Conservation (phyloP, 306 rosid genomes). For the Rosa multiflora region DNA sequence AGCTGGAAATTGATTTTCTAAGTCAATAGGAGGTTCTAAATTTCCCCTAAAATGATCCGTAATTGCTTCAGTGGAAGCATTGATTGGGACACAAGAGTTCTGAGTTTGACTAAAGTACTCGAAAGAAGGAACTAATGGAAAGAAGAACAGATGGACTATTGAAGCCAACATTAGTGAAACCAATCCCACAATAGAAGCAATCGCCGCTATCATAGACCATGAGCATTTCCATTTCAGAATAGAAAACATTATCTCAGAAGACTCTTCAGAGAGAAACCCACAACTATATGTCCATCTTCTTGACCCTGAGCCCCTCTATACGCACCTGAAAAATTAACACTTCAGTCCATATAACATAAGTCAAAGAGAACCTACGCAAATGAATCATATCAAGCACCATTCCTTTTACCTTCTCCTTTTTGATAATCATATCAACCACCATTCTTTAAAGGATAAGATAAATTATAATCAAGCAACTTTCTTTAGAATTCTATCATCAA, state of each 20-base stretch:
- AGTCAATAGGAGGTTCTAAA: constrained; percentile 34
- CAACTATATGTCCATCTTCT: constrained; percentile 19
- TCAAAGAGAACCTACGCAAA: not conserved
- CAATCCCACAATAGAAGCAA: constrained; percentile 66
- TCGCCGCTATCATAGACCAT: constrained; percentile 59
- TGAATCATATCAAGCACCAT: not conserved
- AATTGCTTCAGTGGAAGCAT: constrained; percentile 38
- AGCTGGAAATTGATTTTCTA: constrained; percentile 52
- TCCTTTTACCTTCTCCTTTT: not conserved
- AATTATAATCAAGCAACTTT: not conserved
- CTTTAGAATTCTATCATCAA: not conserved
- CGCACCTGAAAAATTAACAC: constrained; percentile 37
- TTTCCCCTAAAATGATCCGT: constrained; percentile 30
- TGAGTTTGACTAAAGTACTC: constrained; percentile 58
- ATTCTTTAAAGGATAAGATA: not conserved
- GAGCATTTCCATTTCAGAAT: constrained; percentile 65
- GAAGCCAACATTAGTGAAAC: constrained; percentile 62
- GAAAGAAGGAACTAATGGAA: constrained; percentile 73
- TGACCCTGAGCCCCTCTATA: constrained; percentile 34
- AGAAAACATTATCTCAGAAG: constrained; percentile 51
- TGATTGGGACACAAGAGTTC: constrained; percentile 46
- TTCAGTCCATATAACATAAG: constrained; percentile 4
- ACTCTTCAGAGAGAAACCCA: constrained; percentile 28
- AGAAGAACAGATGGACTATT: constrained; percentile 69
- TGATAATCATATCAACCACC: not conserved